Evolutionary conservation across 108 stramenopile species (phyloP), one percentile per base, ranked within the genome.

Genomic region (Pseudonitzschia delicatissima): DNA sequence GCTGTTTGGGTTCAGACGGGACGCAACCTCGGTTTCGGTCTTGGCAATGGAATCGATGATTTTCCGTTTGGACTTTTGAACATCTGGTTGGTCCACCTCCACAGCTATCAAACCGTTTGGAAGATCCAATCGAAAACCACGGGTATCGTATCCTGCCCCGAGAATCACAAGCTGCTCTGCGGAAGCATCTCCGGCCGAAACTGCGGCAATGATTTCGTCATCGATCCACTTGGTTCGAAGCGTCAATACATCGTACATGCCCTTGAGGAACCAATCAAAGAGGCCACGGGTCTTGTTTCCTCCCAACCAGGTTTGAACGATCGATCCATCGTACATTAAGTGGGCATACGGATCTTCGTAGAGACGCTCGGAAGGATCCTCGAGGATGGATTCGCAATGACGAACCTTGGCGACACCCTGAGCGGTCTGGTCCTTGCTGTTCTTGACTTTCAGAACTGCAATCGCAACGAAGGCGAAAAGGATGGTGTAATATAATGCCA

Each of bases 351-450:
- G 69, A 64, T 70, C 69, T 7, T 64, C 18, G n/a, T 70, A 70
- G 2, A 72, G 25, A 15, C 65, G 71, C 34, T 53, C 26, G 5
- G 49, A 48, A 13, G 51, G 31, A 13, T 64, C 52, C 12, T 44
- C n/a, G 0, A 66, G 65, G 17, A 44, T 44, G 15, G 71, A 66
- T 66, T 72, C 71, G 27, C 27, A 66, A 48, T 72, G 71, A 2
- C 72, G 66, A 20, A 72, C 44, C 45, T 72, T 72, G 5, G 72
- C 72, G 2, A 72, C 44, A 17, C 61, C 62, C 45, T 63, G 69
- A 12, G 57, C 65, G 23, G 66, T 72, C 18, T 66, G 57, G 57
- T 72, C 71, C 2, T n/a, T n/a, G n/a, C 13, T n/a, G 42, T 44
- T 44, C n/a, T n/a, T n/a, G n/a, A n/a, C n/a, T n/a, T n/a, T n/a